Evolutionary conservation across 306 rosid genomes (phyloP), one percentile per base, ranked within the genome.

Genomic region (Lathyrus sativus): DNA sequence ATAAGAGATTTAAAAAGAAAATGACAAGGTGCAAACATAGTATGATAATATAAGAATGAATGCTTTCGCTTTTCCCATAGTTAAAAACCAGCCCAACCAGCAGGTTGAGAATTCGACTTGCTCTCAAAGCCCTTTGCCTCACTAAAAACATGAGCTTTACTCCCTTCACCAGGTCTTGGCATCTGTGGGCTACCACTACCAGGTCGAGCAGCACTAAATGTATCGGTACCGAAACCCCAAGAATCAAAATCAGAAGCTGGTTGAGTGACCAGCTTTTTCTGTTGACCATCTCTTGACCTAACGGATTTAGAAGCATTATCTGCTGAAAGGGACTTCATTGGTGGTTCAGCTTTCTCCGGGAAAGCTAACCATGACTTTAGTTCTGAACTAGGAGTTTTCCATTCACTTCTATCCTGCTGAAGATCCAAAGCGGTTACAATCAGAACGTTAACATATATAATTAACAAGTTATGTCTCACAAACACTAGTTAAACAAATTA

Each of bases 61-160:
- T 49, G 78, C 44, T 48, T 29, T 28, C 74, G 55, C 72, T 37
- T 77, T 44, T 24, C 67, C 67, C 43, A 39, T 4, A 5, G 65
- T 87, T 79, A 90, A 79, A 93, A 93, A 67, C 98, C 98, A 46
- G 98, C 96, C 98, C 98, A 93, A 12, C 98, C 98, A 58, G 97
- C 89, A 56, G 98, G 98, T 79, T 88, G 97, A 70, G 91, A 77
- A 73, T 84, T 57, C 65, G 88, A 42, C 67, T 88, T 86, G 80
- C 53, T 74, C 75, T 86, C 89, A 54, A 42, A 61, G 28, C 65
- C 71, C 71, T 81, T 89, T 28, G 86, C 65, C 53, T 81, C 87
- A 15, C 82, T 81, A 50, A 72, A 66, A 19, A 3, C 60, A 78
- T 72, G 89, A 65, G 91, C 48, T 67, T 64, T 81, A 41, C 77